Evolutionary conservation across 2,329 filamentous ascomycete genomes (phyloP).

Genomic region (Xylaria sp.): DNA sequence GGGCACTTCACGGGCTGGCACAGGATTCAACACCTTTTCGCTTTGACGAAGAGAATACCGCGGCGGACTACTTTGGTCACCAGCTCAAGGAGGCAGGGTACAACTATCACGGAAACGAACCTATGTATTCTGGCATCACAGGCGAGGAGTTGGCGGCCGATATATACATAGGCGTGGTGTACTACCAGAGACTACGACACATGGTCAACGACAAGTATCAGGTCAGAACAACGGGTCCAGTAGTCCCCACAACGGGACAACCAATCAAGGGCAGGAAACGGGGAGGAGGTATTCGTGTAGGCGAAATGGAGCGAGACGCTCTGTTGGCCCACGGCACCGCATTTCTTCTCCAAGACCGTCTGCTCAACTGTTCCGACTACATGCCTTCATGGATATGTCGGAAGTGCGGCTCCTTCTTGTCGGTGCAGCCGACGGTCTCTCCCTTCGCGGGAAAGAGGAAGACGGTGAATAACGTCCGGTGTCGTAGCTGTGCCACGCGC

Average conservation of each 20-base stretch:
- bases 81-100: slow-evolving; percentile 94
- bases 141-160: slow-evolving; percentile 92
- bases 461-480: slow-evolving; percentile 72
- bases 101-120: slow-evolving; percentile 98
- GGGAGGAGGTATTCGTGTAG: slow-evolving; percentile 97
- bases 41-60: slow-evolving; percentile 90
- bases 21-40: slow-evolving; percentile 96
- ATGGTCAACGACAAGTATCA: slow-evolving; percentile 99
- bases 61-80: slow-evolving; percentile 92
- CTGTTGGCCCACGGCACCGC: slow-evolving; percentile 93
- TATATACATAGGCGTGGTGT: slow-evolving; percentile 95
- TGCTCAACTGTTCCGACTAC: slow-evolving; percentile 97
- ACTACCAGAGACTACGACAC: slow-evolving; percentile 96
- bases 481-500: slow-evolving; percentile 72
- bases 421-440: slow-evolving; percentile 77
- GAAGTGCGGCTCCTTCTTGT: slow-evolving; percentile 86
- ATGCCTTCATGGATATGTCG: slow-evolving; percentile 88
- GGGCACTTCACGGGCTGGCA: slow-evolving; percentile 90
- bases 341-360: slow-evolving; percentile 89
- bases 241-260: slow-evolving; percentile 88
- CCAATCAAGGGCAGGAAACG: slow-evolving; percentile 96
- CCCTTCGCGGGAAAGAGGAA: slow-evolving; percentile 66
- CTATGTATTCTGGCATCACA: slow-evolving; percentile 97
- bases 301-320: slow-evolving; percentile 98
- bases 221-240: slow-evolving; percentile 91